A percentile compares a stretch with the other conserved stretches of the same genome.
Conservation (phyloP, 768 basidiomycete genomes). For the Kwoniella shandongensis region DNA sequence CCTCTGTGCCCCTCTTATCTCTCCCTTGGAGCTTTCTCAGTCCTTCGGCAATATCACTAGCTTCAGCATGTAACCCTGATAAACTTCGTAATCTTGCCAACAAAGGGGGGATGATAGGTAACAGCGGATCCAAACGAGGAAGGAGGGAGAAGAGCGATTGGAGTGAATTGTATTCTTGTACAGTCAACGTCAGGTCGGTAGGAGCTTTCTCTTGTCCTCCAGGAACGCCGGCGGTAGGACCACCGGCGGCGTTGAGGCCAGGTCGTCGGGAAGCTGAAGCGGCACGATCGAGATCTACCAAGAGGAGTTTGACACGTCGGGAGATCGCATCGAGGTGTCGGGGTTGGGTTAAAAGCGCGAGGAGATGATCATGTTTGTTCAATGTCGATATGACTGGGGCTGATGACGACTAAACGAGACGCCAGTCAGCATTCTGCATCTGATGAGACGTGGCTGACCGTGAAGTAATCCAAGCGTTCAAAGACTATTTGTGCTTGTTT, state of each 20-base stretch:
- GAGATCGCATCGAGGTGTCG: conserved; percentile 95
- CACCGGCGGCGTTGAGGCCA: conserved; percentile 52
- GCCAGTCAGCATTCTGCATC: not conserved
- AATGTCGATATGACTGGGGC: conserved; percentile 70
- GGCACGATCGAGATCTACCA: conserved; percentile 87
- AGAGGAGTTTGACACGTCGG: conserved; percentile 82
- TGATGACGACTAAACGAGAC: conserved; percentile 59
- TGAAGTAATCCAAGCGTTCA: no score
- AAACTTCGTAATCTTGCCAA: conserved; percentile 84
- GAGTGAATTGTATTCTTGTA: conserved; percentile 50
- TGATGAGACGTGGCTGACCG: no score
- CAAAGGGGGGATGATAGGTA: conserved; percentile 67
- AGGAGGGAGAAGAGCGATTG: conserved; percentile 54
- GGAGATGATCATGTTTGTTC: conserved; percentile 76
- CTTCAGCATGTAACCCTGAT: conserved; percentile 74
- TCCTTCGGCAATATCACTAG: conserved; percentile 71
- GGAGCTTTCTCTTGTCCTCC: conserved; percentile 7
- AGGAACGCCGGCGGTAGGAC: not conserved
- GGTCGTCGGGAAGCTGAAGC: conserved; percentile 57
- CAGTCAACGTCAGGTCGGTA: conserved; percentile 29
- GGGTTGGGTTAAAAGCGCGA: conserved; percentile 87
- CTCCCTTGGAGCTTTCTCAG: conserved; percentile 62
- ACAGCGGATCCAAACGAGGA: conserved; percentile 55
- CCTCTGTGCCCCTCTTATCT: conserved; percentile 65
- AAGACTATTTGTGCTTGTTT: no score